phyloP scores from a whole-genome alignment of 2,329 filamentous ascomycete species.

The Blastomyces emzantsi region DNA sequence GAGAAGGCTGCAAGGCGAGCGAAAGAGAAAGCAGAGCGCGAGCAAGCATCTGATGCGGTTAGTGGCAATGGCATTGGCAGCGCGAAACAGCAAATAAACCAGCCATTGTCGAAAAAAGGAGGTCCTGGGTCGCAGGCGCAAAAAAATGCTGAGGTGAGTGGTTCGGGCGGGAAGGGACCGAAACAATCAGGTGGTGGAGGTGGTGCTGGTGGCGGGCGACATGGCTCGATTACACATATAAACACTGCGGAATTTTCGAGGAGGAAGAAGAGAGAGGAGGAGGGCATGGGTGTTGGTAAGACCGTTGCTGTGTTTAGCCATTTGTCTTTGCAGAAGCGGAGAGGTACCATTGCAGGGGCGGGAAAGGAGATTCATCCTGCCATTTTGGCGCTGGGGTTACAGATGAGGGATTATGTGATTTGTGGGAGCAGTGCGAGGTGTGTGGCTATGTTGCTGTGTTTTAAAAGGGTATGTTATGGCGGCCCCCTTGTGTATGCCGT shows the following conservation, averaged over 20 bases:
- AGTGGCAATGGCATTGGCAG: slow-evolving; percentile 32
- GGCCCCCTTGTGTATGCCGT: background rate
- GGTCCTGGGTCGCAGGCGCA: slow-evolving; percentile 16
- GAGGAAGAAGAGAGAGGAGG: slow-evolving; percentile 41
- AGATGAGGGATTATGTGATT: slow-evolving; percentile 81
- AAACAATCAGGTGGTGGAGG: slow-evolving; percentile 15
- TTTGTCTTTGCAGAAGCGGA: slow-evolving; percentile 66
- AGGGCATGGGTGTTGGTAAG: slow-evolving; percentile 46
- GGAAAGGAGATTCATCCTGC: slow-evolving; percentile 73
- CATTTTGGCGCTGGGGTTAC: slow-evolving; percentile 74
- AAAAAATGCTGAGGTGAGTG: slow-evolving; percentile 23
- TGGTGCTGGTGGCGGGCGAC: background rate
- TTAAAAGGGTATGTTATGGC: slow-evolving; percentile 60
- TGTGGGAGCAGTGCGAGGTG: slow-evolving; percentile 84
- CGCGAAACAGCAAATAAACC: slow-evolving; percentile 27
- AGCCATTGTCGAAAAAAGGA: slow-evolving; percentile 26
- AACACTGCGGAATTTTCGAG: slow-evolving; percentile 32
- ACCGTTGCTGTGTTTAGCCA: slow-evolving; percentile 72
- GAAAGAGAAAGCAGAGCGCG: slow-evolving; percentile 52
- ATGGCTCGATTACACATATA: background rate
- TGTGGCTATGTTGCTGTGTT: slow-evolving; percentile 77
- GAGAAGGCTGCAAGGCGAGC: slow-evolving; percentile 84
- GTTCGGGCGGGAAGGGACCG: slow-evolving; percentile 23
- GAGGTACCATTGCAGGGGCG: slow-evolving; percentile 50
- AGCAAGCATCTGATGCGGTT: slow-evolving; percentile 37